A percentile compares a stretch with the other conserved stretches of the same genome.
These are phyloP conservation scores for Hirschfeldia incana DNA, from an alignment of 345 rosid species.

Conservation along the genomic window DNA sequence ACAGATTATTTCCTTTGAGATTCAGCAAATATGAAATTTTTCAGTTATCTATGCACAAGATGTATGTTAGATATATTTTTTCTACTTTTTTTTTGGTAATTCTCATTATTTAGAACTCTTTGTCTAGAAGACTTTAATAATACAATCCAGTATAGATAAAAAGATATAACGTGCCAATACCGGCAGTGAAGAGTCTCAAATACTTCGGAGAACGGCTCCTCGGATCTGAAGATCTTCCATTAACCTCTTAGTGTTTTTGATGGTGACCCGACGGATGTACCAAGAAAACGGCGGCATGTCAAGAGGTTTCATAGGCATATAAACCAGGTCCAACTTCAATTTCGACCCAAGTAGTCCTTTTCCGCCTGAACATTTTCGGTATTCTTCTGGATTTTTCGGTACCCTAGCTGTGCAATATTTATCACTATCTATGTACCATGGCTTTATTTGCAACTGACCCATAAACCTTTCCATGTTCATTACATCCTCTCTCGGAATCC, in stretches of 20 bases:
- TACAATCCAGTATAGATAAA: no score
- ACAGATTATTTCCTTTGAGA: no score
- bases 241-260: conserved; percentile 30
- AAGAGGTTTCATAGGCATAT: conserved; percentile 52
- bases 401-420: conserved; percentile 53
- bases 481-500: conserved; percentile 49
- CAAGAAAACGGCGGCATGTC: conserved; percentile 83
- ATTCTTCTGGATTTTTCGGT: conserved; percentile 64
- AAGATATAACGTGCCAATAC: background rate
- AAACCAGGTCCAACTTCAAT: conserved; percentile 62
- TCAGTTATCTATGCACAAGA: no score
- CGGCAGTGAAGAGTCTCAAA: background rate
- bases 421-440: conserved; percentile 57
- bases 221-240: conserved; percentile 4
- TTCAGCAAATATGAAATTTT: no score
- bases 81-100: no score
- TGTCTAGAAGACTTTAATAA: no score
- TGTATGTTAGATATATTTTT: no score
- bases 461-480: conserved; percentile 71
- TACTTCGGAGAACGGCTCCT: conserved; percentile 7
- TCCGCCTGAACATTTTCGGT: conserved; percentile 54
- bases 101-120: no score
- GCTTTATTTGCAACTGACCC: conserved; percentile 74
- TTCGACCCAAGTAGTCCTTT: conserved; percentile 70
- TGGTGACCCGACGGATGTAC: conserved; percentile 70